Evolutionary conservation across 257 asterid genomes (phyloP).

Genomic region (Solanum ahanhuiri): DNA sequence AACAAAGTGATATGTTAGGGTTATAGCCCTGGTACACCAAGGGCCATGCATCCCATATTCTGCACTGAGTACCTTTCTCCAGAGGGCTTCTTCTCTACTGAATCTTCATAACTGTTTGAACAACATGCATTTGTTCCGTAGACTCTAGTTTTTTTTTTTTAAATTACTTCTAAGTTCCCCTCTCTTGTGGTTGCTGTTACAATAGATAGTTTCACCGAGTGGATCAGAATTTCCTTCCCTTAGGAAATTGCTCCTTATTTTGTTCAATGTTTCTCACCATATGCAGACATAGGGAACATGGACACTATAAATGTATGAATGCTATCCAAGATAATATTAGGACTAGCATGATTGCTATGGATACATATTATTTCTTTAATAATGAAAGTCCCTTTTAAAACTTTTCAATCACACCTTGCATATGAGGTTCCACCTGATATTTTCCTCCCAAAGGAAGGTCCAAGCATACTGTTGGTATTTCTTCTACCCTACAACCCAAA

Average conservation of each 20-base stretch:
- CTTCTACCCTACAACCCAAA: background rate
- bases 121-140: background rate
- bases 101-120: background rate
- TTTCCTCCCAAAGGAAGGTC: background rate
- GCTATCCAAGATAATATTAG: background rate
- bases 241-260: background rate
- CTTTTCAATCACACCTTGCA: background rate
- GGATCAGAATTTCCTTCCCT: background rate
- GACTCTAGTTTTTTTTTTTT: background rate
- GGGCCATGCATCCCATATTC: background rate
- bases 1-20: background rate
- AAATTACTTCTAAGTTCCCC: background rate
- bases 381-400: background rate
- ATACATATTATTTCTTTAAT: background rate
- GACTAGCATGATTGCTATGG: background rate
- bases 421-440: background rate
- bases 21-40: background rate
- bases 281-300: background rate
- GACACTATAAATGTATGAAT: background rate
- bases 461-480: background rate
- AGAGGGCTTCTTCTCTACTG: background rate
- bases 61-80: background rate
- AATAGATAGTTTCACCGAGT: background rate
- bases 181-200: background rate
- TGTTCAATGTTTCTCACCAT: background rate